Evolutionary conservation across 1,284 basidiomycete genomes (phyloP).

Genomic region (Ganoderma resinaceum): DNA sequence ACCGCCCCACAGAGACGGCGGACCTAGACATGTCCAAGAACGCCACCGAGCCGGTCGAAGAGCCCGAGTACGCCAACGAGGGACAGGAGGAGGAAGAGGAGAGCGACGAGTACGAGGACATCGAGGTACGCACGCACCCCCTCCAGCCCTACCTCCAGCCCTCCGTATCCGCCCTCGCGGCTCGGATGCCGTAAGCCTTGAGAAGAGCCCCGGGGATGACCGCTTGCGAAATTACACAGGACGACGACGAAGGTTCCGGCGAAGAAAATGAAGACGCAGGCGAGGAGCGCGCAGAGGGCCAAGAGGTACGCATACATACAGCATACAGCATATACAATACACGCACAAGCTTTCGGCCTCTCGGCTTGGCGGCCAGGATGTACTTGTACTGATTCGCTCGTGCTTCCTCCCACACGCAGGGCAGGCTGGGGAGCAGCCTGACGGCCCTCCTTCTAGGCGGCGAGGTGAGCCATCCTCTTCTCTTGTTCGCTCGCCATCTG

Average conservation of each 20-base stretch:
- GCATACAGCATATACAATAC: not conserved
- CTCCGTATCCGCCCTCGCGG: not conserved
- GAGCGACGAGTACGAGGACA: slow-evolving; percentile 41
- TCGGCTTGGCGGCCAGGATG: not conserved
- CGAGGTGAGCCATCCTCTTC: slow-evolving; percentile 19
- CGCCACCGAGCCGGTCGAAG: slow-evolving; percentile 26
- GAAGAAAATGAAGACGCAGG: slow-evolving; percentile 32
- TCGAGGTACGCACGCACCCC: slow-evolving; percentile 30
- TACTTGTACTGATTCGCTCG: slow-evolving; percentile 1
- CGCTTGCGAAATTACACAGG: slow-evolving; percentile 23
- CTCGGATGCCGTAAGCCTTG: not conserved
- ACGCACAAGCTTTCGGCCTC: not conserved
- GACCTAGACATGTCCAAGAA: slow-evolving; percentile 29
- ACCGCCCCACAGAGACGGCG: not conserved
- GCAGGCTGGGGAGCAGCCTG: slow-evolving; percentile 28
- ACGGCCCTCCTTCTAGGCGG: slow-evolving; percentile 38
- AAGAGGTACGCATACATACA: slow-evolving; percentile 11
- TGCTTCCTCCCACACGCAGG: slow-evolving; percentile 20
- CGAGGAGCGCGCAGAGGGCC: slow-evolving; percentile 32
- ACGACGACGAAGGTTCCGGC: slow-evolving; percentile 33
- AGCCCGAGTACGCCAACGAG: slow-evolving; percentile 29
- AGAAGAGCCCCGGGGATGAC: not conserved
- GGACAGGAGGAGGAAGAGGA: slow-evolving; percentile 35
- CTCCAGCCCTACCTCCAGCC: not conserved
- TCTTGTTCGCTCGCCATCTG: not conserved